Evolutionary conservation across 208 protist genomes (phyloP), one percentile per base, ranked within the genome.

Genomic region (Zelonia costaricensis): DNA sequence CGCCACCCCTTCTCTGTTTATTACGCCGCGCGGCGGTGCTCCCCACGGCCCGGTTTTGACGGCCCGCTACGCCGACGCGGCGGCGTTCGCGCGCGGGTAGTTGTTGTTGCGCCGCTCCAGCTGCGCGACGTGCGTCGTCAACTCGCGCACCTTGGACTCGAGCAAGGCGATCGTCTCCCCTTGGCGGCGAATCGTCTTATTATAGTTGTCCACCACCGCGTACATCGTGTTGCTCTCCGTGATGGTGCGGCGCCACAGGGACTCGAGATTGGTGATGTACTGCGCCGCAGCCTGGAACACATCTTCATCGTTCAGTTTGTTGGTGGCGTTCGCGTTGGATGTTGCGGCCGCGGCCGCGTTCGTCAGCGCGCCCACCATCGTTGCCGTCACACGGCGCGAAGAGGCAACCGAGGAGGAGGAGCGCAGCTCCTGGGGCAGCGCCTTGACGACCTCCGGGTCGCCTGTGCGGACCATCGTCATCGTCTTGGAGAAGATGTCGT

Each of bases 251-350:
- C 60, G 53, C 82, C 79, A 91, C 15, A 89, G 46, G 0, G 61
- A 72, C 70, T 94, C 88, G 8, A 94, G 54, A 25, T 80, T 84
- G 8, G 31, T 54, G 38, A 94, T 82, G 59, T 91, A 87, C 51
- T 74, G 55, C 38, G 76, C 67, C 5, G 79, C 78, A 8, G 71
- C 69, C 18, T 79, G 51, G 47, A 91, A 89, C 10, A 91, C 54
- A 2, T 80, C 75, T 25, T 88, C 81, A 43, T 87, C 69, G 9
- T 46, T 73, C 23, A 90, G 45, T 15, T 44, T 12, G 2, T 16
- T 25, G 1, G 47, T 53, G 35, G 31, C 22, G 55, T 28, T 31
- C 28, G 12, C 20, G 33, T 31, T 16, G 20, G 33, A 13, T 5
- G 46, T 31, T 13, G 49, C 13, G 8, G 23, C 13, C 39, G 28